These are phyloP conservation scores for Diaporthe vexans DNA, from an alignment of 2,329 filamentous ascomycete genomes.

Conservation along the genomic window DNA sequence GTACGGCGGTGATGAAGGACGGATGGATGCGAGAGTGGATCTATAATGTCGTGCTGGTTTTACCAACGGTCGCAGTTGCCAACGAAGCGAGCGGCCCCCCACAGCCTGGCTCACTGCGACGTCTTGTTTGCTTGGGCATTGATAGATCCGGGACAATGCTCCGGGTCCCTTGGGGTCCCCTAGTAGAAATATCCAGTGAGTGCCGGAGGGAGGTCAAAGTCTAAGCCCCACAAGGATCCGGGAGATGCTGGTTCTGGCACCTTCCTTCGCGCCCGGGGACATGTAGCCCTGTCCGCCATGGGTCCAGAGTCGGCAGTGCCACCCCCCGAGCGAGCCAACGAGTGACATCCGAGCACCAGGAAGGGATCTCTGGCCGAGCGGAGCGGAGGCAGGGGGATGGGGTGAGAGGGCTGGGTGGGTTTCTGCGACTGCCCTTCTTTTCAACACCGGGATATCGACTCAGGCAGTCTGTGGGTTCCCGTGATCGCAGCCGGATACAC, in stretches of 20 bases:
- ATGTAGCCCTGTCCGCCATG: slow-evolving; percentile 7
- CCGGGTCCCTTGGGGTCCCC: not conserved
- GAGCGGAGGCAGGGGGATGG: slow-evolving; percentile 26
- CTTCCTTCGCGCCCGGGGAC: slow-evolving; percentile 11
- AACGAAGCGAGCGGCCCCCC: not conserved
- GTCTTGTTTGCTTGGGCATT: not conserved
- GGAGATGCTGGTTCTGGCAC: slow-evolving; percentile 29
- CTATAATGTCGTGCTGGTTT: slow-evolving; percentile 18
- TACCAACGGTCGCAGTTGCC: slow-evolving; percentile 15
- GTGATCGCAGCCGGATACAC: slow-evolving; percentile 5
- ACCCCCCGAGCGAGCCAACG: too few species aligned
- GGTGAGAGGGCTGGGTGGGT: not conserved
- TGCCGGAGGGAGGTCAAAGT: not conserved
- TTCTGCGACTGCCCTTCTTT: not conserved
- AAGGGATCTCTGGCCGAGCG: slow-evolving; percentile 29
- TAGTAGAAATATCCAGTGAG: not conserved
- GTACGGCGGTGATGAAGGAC: not conserved
- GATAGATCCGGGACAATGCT: not conserved
- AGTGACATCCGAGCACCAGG: not conserved
- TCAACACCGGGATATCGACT: not conserved
- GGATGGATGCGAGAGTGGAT: slow-evolving; percentile 19
- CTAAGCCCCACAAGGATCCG: slow-evolving; percentile 23
- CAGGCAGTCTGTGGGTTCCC: not conserved
- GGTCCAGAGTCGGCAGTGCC: slow-evolving; percentile 8
- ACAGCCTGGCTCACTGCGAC: not conserved